Evolutionary conservation across 73 alveolate genomes (phyloP).

Genomic region (Stentor coeruleus): DNA sequence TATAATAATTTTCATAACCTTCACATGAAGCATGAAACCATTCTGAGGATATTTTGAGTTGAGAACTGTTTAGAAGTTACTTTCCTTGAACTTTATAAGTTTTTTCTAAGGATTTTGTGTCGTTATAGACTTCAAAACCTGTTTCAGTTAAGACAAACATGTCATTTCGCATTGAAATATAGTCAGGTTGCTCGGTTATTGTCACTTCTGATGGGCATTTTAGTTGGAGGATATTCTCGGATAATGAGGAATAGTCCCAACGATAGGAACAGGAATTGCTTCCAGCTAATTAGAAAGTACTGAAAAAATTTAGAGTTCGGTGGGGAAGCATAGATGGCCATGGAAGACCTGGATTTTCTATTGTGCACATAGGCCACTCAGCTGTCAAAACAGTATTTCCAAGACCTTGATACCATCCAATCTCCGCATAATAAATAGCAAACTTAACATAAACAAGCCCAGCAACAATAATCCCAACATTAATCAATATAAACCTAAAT

Average conservation of each 20-base stretch:
- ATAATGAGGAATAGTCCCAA: background rate
- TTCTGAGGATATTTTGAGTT: background rate
- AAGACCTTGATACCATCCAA: background rate
- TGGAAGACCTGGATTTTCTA: slow-evolving; percentile 6
- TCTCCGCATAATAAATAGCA: background rate
- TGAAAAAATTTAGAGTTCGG: slow-evolving; percentile 13
- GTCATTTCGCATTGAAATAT: background rate
- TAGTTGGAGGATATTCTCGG: background rate
- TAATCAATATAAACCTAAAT: background rate
- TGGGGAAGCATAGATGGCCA: slow-evolving; percentile 20
- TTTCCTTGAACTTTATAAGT: background rate
- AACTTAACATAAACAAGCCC: background rate
- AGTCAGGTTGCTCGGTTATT: slow-evolving; percentile 4
- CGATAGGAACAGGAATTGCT: background rate
- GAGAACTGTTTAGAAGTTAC: background rate
- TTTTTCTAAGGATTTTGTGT: slow-evolving; percentile 18
- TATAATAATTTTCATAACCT: slow-evolving; percentile 7
- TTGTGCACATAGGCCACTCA: background rate
- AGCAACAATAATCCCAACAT: background rate
- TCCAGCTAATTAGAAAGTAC: slow-evolving; percentile 14
- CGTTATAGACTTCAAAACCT: slow-evolving; percentile 19
- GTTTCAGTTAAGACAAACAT: slow-evolving; percentile 20
- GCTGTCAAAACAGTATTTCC: background rate
- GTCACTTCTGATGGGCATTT: background rate
- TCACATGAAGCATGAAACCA: slow-evolving; percentile 19